These are phyloP conservation scores for Macrolepiota albuminosa DNA, from an alignment of 768 basidiomycete species.

Conservation along the genomic window DNA sequence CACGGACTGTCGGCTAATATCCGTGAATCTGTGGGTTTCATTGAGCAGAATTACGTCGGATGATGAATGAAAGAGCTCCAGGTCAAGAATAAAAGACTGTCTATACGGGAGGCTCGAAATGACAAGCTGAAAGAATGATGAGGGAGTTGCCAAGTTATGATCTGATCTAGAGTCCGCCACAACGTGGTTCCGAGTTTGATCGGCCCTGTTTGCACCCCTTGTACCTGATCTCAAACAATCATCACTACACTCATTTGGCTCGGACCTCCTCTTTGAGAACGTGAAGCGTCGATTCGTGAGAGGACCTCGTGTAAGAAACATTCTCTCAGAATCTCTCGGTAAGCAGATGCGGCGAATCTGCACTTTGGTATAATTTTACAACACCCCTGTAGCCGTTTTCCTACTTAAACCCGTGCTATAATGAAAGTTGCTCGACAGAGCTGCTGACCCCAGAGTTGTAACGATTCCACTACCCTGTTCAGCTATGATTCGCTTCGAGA, in stretches of 20 bases:
- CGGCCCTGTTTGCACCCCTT: conserved; percentile 12
- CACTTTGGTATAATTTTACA: conserved; percentile 10
- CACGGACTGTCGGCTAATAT: not conserved
- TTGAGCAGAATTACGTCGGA: not conserved
- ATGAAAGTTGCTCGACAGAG: conserved; percentile 12
- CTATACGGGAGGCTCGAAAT: not conserved
- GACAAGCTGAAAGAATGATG: conserved; percentile 2
- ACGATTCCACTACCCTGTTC: not conserved
- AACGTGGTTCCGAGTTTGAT: conserved; percentile 5
- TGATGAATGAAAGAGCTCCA: not conserved
- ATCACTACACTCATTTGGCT: conserved; percentile 6
- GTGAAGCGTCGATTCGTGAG: conserved; percentile 5
- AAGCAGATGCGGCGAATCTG: conserved; percentile 14
- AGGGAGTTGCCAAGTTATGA: not conserved
- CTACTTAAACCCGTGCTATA: conserved; percentile 15
- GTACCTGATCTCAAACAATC: conserved; percentile 12
- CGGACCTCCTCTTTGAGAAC: conserved; percentile 8
- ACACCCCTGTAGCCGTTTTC: conserved; percentile 14
- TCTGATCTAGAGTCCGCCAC: conserved; percentile 9
- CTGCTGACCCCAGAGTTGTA: conserved; percentile 1
- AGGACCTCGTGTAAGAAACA: conserved; percentile 10
- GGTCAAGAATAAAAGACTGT: not conserved
- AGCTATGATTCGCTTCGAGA: conserved; percentile 76
- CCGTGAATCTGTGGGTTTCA: not conserved
- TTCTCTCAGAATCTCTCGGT: conserved; percentile 13